A percentile compares a stretch with the other conserved stretches of the same genome.
Conservation (phyloP, 768 basidiomycete genomes). For the Termitomyces sp. region DNA sequence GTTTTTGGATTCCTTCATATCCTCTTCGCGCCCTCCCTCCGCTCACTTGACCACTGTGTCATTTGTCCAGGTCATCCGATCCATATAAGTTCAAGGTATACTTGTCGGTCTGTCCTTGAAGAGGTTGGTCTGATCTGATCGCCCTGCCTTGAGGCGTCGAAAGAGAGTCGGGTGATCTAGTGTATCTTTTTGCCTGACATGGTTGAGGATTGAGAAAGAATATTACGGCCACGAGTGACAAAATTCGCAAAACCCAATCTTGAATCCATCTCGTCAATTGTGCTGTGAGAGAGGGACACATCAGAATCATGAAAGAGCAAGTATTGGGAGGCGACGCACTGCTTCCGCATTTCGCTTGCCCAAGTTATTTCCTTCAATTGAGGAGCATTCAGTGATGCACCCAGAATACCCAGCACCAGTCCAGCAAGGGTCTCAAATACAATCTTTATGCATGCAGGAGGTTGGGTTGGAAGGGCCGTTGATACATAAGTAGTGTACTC, state of each 20-base stretch:
- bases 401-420: constrained; percentile 65
- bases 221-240: constrained; percentile 51
- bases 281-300: constrained; percentile 33
- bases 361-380: constrained; percentile 78
- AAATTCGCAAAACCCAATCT: constrained; percentile 60
- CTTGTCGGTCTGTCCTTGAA: not conserved
- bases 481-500: constrained; percentile 11
- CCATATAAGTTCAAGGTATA: not conserved
- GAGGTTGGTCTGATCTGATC: not conserved
- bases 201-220: constrained; percentile 25
- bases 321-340: constrained; percentile 42
- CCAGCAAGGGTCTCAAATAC: constrained; percentile 61
- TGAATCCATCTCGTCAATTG: constrained; percentile 76
- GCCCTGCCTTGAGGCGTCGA: not conserved
- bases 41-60: not conserved
- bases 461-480: not conserved
- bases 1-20: not conserved
- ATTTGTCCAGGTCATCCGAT: not conserved
- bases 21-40: not conserved
- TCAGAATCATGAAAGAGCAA: constrained; percentile 3
- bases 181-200: not conserved
- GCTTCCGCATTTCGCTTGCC: constrained; percentile 84
- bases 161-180: not conserved
- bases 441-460: constrained; percentile 39
- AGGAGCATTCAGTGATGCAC: constrained; percentile 68